Base-by-base conservation (phyloP, 2,329 filamentous ascomycete genomes). In the Elsinoe fawcettii region DNA sequence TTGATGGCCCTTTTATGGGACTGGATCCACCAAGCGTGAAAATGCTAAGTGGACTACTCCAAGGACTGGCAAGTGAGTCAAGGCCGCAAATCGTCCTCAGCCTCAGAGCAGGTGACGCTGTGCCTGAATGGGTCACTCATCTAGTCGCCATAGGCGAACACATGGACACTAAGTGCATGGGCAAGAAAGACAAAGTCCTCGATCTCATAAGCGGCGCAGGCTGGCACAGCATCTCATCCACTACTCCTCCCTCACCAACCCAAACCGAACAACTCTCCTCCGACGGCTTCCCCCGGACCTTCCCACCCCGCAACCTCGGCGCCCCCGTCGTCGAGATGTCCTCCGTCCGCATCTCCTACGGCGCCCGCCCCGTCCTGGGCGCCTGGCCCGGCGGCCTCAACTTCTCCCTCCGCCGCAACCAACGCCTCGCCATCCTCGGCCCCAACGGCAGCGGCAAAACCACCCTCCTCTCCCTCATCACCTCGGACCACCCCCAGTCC, bases 1-100 rank as follows among this genome's bases (percentile, higher is more conserved):
- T 96, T 2, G 93, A 99, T 71, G 92, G 96, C 65, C 92, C 93
- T 1, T 96, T 96, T 67, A 95, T 96, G 88, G 92, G 93, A 0
- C 77, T 99, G 14, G 93, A 97, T 70, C 93, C 92, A 12, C 85
- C 85, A 5, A 95, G 90, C 0, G 81, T 88, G 11, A 77, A 80
- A 11, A 80, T 81, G 1, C 74, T 97, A 63, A 92, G 87, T 39
- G 77, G 79, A 0, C 75, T 97, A 47, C 74, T 96, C 20, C 74
- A 82, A 61, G 77, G 77, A 0, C 73, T 96, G 57, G 87, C 90
- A 0, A 77, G 81, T 59, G 79, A 78, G 51, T 80, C 80, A 12
- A 78, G 76, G 5, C 91, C 90, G 0, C 79, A 89, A 30, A 74
- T 97, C 22, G 76, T 97, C 1, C 73, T 97, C 36, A 86, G 85